phyloP scores from a whole-genome alignment of 2,329 filamentous ascomycete species.

The Epichloe baconii region DNA sequence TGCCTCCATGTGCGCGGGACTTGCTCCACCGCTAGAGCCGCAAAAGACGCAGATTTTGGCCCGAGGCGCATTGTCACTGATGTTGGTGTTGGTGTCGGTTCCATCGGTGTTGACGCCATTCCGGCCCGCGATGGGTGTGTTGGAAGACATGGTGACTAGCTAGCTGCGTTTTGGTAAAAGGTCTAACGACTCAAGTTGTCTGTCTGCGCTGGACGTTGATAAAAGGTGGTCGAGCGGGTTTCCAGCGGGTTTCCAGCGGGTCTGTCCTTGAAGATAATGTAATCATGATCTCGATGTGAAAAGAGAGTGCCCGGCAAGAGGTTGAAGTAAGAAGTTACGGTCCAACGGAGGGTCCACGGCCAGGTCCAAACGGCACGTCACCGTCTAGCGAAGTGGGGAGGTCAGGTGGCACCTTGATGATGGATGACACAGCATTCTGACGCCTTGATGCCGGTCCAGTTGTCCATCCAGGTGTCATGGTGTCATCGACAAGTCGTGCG shows the following conservation, averaged over 20 bases:
- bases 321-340: not conserved
- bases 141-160: constrained; percentile 5
- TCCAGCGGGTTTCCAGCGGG: not conserved
- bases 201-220: not conserved
- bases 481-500: not conserved
- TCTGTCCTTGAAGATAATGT: not conserved
- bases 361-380: not conserved
- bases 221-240: not conserved
- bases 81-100: constrained; percentile 9
- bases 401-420: not conserved
- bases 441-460: not conserved
- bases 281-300: not conserved
- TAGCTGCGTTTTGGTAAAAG: not conserved
- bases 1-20: constrained; percentile 61
- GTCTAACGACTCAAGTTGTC: not conserved
- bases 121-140: constrained; percentile 8
- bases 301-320: not conserved
- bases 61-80: constrained; percentile 14
- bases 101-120: constrained; percentile 14
- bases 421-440: not conserved
- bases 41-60: constrained; percentile 90
- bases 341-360: too few species aligned
- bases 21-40: constrained; percentile 63
- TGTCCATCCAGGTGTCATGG: not conserved
- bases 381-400: not conserved